Evolutionary conservation across 306 rosid species (phyloP).

Genomic region (Elaeagnus macrophylla): DNA sequence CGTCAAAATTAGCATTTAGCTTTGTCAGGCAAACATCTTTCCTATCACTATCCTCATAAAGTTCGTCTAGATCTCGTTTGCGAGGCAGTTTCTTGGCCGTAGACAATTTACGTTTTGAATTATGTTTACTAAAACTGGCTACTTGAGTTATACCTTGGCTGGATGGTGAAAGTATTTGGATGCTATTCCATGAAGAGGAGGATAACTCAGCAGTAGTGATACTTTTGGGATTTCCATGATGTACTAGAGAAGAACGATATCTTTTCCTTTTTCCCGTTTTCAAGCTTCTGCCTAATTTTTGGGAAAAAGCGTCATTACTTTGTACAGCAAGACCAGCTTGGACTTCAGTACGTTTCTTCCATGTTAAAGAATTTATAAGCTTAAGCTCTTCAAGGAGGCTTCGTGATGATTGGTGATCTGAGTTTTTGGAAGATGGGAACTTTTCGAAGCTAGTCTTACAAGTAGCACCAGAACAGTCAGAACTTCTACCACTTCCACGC

Average conservation of each 20-base stretch:
- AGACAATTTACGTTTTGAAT: conserved; percentile 12
- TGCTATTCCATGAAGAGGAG: conserved; percentile 20
- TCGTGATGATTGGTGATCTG: conserved; percentile 32
- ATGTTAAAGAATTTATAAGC: conserved; percentile 44
- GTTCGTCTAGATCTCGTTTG: conserved; percentile 25
- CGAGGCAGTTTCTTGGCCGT: conserved; percentile 21
- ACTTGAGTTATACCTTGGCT: conserved; percentile 15
- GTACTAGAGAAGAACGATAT: conserved; percentile 19
- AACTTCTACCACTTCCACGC: conserved; percentile 38
- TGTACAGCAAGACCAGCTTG: conserved; percentile 16
- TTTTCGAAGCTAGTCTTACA: conserved; percentile 23
- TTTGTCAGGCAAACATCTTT: conserved; percentile 22
- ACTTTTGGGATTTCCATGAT: conserved; percentile 17
- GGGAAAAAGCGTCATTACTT: conserved; percentile 20
- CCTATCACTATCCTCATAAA: conserved; percentile 10
- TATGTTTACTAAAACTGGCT: conserved; percentile 17
- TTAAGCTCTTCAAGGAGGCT: conserved; percentile 53
- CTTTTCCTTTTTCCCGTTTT: conserved; percentile 32
- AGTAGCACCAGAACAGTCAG: conserved; percentile 27
- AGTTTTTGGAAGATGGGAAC: conserved; percentile 18
- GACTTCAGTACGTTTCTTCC: conserved; percentile 41
- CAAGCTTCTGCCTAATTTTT: conserved; percentile 18
- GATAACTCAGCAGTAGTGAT: conserved; percentile 13
- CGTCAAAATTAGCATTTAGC: conserved; percentile 21
- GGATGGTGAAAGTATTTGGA: conserved; percentile 17